A percentile compares a stretch with the other conserved stretches of the same genome.
These are phyloP conservation scores for Holtermanniella nyarrowii DNA, from an alignment of 768 basidiomycete species.

Conservation along the genomic window DNA sequence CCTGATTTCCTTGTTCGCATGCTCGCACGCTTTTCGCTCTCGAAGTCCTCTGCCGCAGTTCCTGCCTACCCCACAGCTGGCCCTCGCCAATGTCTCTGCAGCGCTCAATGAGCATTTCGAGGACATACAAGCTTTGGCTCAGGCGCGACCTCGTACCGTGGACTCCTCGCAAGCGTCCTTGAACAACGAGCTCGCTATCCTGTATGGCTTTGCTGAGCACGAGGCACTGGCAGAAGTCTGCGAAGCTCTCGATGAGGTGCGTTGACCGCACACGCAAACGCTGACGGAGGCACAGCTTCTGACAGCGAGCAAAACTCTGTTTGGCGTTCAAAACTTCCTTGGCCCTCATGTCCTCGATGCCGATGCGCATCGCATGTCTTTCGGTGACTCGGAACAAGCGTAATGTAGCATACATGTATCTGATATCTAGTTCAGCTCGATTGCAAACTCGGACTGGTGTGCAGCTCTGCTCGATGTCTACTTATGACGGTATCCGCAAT, in stretches of 20 bases:
- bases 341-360: conserved; percentile 26
- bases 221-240: conserved; percentile 35
- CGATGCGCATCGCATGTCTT: not conserved
- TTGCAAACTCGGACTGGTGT: too few relatives aligned
- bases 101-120: conserved; percentile 28
- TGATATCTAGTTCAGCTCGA: too few relatives aligned
- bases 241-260: conserved; percentile 35
- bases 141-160: not conserved
- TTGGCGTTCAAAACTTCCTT: conserved; percentile 31
- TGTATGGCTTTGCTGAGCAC: conserved; percentile 39
- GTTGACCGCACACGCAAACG: conserved; percentile 1
- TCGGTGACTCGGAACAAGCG: too few relatives aligned
- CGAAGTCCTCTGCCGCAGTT: conserved; percentile 39
- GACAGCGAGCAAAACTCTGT: conserved; percentile 13
- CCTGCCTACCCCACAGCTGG: conserved; percentile 29
- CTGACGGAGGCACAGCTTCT: conserved; percentile 2
- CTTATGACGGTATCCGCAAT: too few relatives aligned
- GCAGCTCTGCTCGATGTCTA: too few relatives aligned
- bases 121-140: conserved; percentile 6
- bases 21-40: conserved; percentile 34
- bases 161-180: not conserved
- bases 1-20: conserved; percentile 36
- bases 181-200: conserved; percentile 26
- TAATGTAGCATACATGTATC: too few relatives aligned
- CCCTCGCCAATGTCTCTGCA: conserved; percentile 27